Base-by-base conservation (phyloP, 1,284 basidiomycete species). In the Vanrija pseudolonga region DNA sequence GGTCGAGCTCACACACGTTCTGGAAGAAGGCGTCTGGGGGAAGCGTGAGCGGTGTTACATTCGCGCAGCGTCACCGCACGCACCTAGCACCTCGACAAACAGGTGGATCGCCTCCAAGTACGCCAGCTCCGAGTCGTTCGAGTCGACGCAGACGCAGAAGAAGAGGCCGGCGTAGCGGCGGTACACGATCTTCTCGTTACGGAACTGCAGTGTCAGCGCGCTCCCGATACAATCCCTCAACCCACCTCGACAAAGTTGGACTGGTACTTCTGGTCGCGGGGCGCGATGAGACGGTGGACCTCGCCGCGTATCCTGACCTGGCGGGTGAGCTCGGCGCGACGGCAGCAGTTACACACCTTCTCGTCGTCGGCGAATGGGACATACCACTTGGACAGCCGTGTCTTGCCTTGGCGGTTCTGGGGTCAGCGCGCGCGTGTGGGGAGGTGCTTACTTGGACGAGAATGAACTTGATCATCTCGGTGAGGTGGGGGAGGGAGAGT, bases 191-290 rank as follows among this genome's bases (percentile, higher is more conserved):
- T 97, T 96, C 80, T 92, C 89, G 72, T 92, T 94, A 63, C 89
- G 87, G 79, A 95, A 96, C 92, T 96, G 67, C n/a, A n/a, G 41
- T 12, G 46, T 59, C 37, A 61, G 56, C 42, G 6, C 24, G 23
- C 24, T 18, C 39, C 18, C 48, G 28, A 17, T 3, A 32, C 48
- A 36, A n/a, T 8, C 32, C 11, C 32, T 15, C 24, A 6, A 65
- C 84, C 53, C 62, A 95, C 94, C 83, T 98, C 95, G 47, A 98
- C 94, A 72, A 98, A 98, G 77, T 98, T 98, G 55, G 91, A 95
- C 76, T 98, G 96, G 64, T 97, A 95, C 76, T 97, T 97, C 80
- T 97, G 94, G 76, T 98, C 95, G 60, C 95, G 79, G n/a, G 94
- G 92, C 0, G 95, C 95, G 18, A 98, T 89, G 58, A 98, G 76